Conservation (phyloP, 2,329 filamentous ascomycete genomes). For the Aspergillus luchuensis region DNA sequence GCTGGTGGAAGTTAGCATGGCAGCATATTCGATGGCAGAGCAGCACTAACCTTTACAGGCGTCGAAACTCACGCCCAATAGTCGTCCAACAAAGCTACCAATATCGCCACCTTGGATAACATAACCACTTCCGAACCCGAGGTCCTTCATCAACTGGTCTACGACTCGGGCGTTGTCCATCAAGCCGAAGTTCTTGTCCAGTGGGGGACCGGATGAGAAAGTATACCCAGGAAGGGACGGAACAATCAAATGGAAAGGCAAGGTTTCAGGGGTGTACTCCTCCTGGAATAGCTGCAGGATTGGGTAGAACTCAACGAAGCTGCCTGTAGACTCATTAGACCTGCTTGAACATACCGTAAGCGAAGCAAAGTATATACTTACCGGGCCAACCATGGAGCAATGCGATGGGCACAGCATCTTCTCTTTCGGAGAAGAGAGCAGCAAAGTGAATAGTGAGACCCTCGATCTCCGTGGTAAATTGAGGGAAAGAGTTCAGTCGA, state of each 20-base stretch:
- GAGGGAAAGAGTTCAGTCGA: conserved; percentile 54
- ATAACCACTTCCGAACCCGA: conserved; percentile 35
- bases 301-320: conserved; percentile 37
- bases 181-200: conserved; percentile 28
- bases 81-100: conserved; percentile 29
- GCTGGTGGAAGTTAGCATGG: background rate
- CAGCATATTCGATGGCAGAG: background rate
- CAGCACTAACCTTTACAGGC: conserved; percentile 29
- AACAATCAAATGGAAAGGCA: conserved; percentile 36
- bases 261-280: conserved; percentile 28
- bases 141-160: conserved; percentile 32
- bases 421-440: conserved; percentile 51
- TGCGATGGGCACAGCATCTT: conserved; percentile 51
- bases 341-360: background rate
- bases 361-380: background rate
- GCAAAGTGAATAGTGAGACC: conserved; percentile 52
- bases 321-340: conserved; percentile 16
- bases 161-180: conserved; percentile 31
- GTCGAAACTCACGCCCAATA: conserved; percentile 28
- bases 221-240: conserved; percentile 35
- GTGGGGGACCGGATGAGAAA: conserved; percentile 33
- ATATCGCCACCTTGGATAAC: conserved; percentile 37
- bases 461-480: conserved; percentile 50
- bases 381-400: conserved; percentile 44
- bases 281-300: conserved; percentile 31